Conservation (phyloP, 306 rosid genomes). For the Prunus persica region DNA sequence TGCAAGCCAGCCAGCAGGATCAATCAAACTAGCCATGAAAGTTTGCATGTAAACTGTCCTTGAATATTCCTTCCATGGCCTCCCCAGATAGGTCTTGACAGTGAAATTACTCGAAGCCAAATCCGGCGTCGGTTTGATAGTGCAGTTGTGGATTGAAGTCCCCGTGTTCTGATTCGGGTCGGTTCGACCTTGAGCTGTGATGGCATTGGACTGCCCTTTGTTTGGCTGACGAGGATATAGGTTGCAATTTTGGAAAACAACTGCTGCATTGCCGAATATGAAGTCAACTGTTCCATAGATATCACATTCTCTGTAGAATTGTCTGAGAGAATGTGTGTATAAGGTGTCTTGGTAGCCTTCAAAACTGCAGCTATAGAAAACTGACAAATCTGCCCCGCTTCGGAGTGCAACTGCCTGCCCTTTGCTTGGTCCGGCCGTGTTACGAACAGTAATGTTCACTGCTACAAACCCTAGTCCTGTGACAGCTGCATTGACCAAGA, state of each 20-base stretch:
- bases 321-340: slow-evolving; percentile 39
- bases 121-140: slow-evolving; percentile 18
- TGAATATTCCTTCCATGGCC: slow-evolving; percentile 48
- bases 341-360: slow-evolving; percentile 46
- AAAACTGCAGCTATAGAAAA: slow-evolving; percentile 40
- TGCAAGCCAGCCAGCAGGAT: slow-evolving; percentile 35
- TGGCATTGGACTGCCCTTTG: slow-evolving; percentile 19
- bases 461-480: slow-evolving; percentile 34
- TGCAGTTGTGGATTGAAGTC: slow-evolving; percentile 39
- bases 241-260: slow-evolving; percentile 37
- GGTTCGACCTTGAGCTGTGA: slow-evolving; percentile 39
- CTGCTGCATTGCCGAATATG: slow-evolving; percentile 43
- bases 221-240: slow-evolving; percentile 26
- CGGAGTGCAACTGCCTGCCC: slow-evolving; percentile 44
- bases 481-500: slow-evolving; percentile 24
- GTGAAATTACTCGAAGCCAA: slow-evolving; percentile 18
- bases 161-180: slow-evolving; percentile 38
- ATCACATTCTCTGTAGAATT: slow-evolving; percentile 48
- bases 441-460: slow-evolving; percentile 30
- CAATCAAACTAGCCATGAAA: slow-evolving; percentile 26
- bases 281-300: slow-evolving; percentile 43
- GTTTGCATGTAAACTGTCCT: slow-evolving; percentile 35
- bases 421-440: slow-evolving; percentile 41
- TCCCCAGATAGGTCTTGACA: slow-evolving; percentile 34
- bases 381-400: slow-evolving; percentile 31